Base-by-base conservation (phyloP, 257 asterid species). In the Ocimum tenuiflorum region DNA sequence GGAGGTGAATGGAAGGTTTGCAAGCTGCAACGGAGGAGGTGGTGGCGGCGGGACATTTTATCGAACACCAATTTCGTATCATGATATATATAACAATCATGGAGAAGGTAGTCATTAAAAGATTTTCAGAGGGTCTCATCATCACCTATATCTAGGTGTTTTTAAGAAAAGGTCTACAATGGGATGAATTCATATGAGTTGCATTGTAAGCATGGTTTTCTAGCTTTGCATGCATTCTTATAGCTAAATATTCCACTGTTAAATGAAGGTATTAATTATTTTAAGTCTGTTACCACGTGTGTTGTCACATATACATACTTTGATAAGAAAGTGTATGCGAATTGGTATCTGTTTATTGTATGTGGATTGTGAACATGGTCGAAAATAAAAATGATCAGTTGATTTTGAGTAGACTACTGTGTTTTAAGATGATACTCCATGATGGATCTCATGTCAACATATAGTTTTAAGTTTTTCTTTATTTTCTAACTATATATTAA, bases 31-130 rank as follows among this genome's bases (percentile, higher is more conserved):
- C 8, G 17, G 43, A n/a, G 70, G 59, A 2, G 66, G 48, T 0
- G 73, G 68, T 9, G 42, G 50, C 1, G 79, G 78, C 6, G 78
- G 79, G 24, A 57, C 69, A 23, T 69, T 78, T 57, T 57, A 73
- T 75, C 86, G 78, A 53, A 70, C 86, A 58, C 65, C 46, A 12
- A 8, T 56, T 49, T 41, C 81, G 3, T 81, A 72, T 42, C 39
- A 69, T 15, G 76, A 77, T 67, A 50, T 56, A 61, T 66, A 49
- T 68, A 77, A 71, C 65, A 41, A 65, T 50, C 48, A 68, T 31
- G 77, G 81, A 55, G 81, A 77, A 60, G 75, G 81, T 4, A 65
- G 62, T 23, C 42, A 61, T 45, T 81, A 69, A 80, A 24, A 15
- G 53, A 14, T 46, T 58, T 24, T 39, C 7, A 10, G 35, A 10